Base-by-base conservation (phyloP, 345 rosid species). In the Leavenworthia alabamica region DNA sequence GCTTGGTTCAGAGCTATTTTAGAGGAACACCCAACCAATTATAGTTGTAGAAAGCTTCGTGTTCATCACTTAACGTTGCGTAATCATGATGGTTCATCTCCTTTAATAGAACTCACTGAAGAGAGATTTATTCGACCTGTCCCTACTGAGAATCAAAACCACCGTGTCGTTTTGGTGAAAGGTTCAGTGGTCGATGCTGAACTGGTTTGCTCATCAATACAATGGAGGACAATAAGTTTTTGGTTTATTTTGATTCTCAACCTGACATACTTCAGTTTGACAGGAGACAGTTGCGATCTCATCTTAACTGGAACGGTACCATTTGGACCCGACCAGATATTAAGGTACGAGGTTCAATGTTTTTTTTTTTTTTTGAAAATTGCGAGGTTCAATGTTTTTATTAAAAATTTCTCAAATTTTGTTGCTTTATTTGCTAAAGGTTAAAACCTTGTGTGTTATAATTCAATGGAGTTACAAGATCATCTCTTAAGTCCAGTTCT, bases 1-100 rank as follows among this genome's bases (percentile, higher is more conserved):
- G 78, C 85, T 3, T 82, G 85, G 83, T 87, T 68, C 42, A 13
- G 29, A 19, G 89, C 84, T 9, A 59, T 76, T n/a, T 26, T 87
- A 36, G 63, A 76, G 7, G 85, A 81, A 6, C 29, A 22, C 43
- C 66, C 80, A 3, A 40, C 81, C 0, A 75, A 40, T 47, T 66
- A 72, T 0, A 11, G 47, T 41, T 65, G 73, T 8, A 75, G 62
- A 27, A 74, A 75, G 47, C 66, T 76, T 8, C 22, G 66, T 6
- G 62, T 86, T 20, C 55, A 64, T 63, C 84, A 83, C 78, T 45
- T 35, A 31, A 63, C 78, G 5, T 48, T 82, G 53, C 61, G 83
- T 12, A 52, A 24, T 0, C 79, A 80, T 0, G 78, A 81, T 14
- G 81, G 78, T 15, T 27, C 20, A 3, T 12, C 66, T 55, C 84